Evolutionary conservation across 495 filamentous ascomycete genomes (phyloP).

Genomic region (Cercophora sp.): DNA sequence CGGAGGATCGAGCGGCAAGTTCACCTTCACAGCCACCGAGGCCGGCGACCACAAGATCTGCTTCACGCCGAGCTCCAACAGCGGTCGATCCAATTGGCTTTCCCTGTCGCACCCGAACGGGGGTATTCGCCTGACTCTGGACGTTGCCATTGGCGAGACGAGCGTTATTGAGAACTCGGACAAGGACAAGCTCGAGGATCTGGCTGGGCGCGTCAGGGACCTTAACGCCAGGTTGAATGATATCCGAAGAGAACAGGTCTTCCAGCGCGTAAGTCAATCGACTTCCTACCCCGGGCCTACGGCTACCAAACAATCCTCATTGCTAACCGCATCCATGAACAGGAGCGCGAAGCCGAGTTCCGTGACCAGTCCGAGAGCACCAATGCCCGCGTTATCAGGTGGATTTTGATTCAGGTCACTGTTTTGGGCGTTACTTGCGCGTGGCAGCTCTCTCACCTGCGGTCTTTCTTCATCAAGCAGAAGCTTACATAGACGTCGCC

Average conservation of each 20-base stretch:
- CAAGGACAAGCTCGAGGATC: conserved; percentile 88
- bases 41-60: conserved; percentile 92
- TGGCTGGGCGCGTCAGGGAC: conserved; percentile 85
- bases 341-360: conserved; percentile 98
- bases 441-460: conserved; percentile 93
- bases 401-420: conserved; percentile 85
- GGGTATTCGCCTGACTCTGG: conserved; percentile 77
- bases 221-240: conserved; percentile 84
- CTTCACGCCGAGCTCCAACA: conserved; percentile 72
- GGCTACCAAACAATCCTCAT: neutral
- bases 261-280: conserved; percentile 76
- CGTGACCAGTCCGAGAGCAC: conserved; percentile 93
- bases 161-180: conserved; percentile 91
- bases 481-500: conserved; percentile 70
- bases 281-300: neutral
- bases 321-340: conserved; percentile 4
- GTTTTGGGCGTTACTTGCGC: conserved; percentile 90
- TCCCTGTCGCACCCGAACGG: conserved; percentile 58
- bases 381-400: conserved; percentile 88
- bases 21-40: conserved; percentile 95
- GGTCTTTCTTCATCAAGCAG: conserved; percentile 99
- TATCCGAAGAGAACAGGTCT: conserved; percentile 90
- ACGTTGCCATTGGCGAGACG: conserved; percentile 94
- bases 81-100: conserved; percentile 64
- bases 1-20: conserved; percentile 70